Evolutionary conservation across 2,329 filamentous ascomycete genomes (phyloP), one percentile per base, ranked within the genome.

Genomic region (Pezicula rhizophila): DNA sequence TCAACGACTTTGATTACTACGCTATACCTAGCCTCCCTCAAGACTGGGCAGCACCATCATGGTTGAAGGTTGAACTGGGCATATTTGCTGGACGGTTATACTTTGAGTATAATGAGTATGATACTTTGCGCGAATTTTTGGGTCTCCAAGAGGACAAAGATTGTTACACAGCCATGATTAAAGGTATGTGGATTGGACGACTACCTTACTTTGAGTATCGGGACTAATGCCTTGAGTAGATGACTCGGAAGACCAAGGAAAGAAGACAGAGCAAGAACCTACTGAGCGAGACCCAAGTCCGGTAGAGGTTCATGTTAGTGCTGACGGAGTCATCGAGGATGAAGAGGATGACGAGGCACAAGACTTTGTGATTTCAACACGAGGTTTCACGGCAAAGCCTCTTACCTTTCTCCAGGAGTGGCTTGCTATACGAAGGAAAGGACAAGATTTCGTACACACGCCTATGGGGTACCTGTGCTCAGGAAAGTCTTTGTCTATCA

Each of bases 61-160:
- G 78, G 78, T 64, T 86, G 0, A 67, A 61, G 0, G 69, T 79
- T 1, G 78, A 87, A 55, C 58, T 87, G 0, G 82, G 82, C 0
- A 68, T 86, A 4, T 69, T 84, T 42, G 69, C 78, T 0, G 83
- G 82, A 0, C 69, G 81, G 0, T 67, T 87, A 0, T 85, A 86
- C 55, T 74, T 84, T 48, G 68, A 74, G 0, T 78, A 66, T 57
- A 51, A 64, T 0, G 78, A 84, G 44, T 71, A 73, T 39, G 28
- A 46, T 1, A 38, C 52, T 1, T 52, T 77, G 2, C 66, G 64
- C n/a, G 23, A 53, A 1, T 64, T 51, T 45, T 47, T 58, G 2
- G 53, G 51, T 2, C 23, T 56, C 11, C 33, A 47, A 15, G 50
- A 52, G n/a, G 18, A 50, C 5, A 41, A 3, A 18, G 18, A 18